A percentile compares a stretch with the other conserved stretches of the same genome.
phyloP scores from a whole-genome alignment of 352 stramenopile genomes.

The Globisporangium heterothallicum region DNA sequence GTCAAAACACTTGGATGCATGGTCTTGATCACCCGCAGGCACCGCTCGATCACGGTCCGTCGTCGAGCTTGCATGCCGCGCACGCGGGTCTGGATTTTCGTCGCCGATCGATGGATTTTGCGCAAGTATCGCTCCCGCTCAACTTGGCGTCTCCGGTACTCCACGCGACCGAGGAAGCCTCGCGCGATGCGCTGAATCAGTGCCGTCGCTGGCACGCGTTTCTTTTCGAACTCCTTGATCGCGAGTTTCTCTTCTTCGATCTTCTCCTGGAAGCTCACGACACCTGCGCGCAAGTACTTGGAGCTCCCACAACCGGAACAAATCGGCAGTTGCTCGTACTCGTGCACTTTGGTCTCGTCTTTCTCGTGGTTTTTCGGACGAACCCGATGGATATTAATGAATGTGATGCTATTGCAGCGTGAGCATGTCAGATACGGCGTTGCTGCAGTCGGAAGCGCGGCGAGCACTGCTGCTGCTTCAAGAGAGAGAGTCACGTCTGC shows the following conservation, averaged over 20 bases:
- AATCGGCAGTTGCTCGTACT: conserved; percentile 55
- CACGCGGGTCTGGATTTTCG: conserved; percentile 51
- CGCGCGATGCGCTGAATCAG: conserved; percentile 58
- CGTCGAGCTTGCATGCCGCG: conserved; percentile 55
- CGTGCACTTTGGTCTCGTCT: conserved; percentile 13
- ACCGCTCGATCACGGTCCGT: conserved; percentile 58
- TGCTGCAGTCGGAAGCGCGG: conserved; percentile 22
- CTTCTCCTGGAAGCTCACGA: conserved; percentile 74
- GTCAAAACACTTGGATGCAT: conserved; percentile 50
- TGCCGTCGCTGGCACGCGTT: conserved; percentile 39
- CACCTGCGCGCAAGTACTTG: conserved; percentile 58
- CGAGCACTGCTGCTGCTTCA: conserved; percentile 6
- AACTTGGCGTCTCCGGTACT: conserved; percentile 39
- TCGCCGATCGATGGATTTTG: conserved; percentile 46
- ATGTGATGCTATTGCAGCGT: conserved; percentile 72
- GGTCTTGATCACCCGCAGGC: conserved; percentile 45
- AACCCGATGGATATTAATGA: conserved; percentile 60
- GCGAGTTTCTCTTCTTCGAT: conserved; percentile 57
- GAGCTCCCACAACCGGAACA: conserved; percentile 65
- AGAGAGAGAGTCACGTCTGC: background rate
- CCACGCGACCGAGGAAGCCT: conserved; percentile 53
- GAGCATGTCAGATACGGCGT: conserved; percentile 77
- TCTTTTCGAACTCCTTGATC: conserved; percentile 63
- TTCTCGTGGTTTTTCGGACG: conserved; percentile 10
- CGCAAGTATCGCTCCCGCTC: conserved; percentile 42